These are phyloP conservation scores for Trypanosoma mega DNA, from an alignment of 208 protist species.

Conservation along the genomic window DNA sequence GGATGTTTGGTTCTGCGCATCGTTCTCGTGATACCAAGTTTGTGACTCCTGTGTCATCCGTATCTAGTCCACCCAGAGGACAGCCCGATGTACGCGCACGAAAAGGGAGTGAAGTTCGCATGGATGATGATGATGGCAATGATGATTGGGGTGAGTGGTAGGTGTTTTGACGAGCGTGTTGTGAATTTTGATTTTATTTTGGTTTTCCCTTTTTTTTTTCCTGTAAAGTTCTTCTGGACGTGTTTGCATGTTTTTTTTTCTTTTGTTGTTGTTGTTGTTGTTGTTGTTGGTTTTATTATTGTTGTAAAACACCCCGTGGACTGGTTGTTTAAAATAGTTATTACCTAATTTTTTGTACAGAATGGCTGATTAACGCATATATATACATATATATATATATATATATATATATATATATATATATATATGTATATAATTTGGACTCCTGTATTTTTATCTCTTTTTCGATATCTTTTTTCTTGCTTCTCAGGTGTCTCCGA, in stretches of 20 bases:
- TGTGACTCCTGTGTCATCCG: too few relatives aligned
- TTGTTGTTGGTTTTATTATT: slow-evolving; percentile 14
- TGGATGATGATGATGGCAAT: slow-evolving; percentile 44
- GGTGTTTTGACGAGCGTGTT: background rate
- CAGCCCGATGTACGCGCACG: too few relatives aligned
- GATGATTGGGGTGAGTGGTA: slow-evolving; percentile 72
- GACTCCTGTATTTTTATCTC: background rate
- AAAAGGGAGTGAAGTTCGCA: too few relatives aligned
- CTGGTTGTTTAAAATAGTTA: too few relatives aligned
- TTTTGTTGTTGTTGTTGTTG: background rate
- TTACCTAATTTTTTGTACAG: too few relatives aligned
- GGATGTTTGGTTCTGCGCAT: too few relatives aligned
- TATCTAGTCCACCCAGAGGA: too few relatives aligned
- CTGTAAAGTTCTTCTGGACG: background rate
- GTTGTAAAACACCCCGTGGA: too few relatives aligned
- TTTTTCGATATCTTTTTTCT: slow-evolving; percentile 2
- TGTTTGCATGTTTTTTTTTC: background rate
- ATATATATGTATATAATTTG: background rate
- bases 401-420: slow-evolving; percentile 11
- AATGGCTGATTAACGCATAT: too few relatives aligned
- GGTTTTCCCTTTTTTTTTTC: background rate
- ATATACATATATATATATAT: too few relatives aligned
- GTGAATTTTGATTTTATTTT: background rate
- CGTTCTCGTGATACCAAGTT: too few relatives aligned
- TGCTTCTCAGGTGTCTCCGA: too few relatives aligned